A percentile compares a stretch with the other conserved stretches of the same genome.
phyloP scores from a whole-genome alignment of 805 yeast species.

The Saturnispora saitoi region DNA sequence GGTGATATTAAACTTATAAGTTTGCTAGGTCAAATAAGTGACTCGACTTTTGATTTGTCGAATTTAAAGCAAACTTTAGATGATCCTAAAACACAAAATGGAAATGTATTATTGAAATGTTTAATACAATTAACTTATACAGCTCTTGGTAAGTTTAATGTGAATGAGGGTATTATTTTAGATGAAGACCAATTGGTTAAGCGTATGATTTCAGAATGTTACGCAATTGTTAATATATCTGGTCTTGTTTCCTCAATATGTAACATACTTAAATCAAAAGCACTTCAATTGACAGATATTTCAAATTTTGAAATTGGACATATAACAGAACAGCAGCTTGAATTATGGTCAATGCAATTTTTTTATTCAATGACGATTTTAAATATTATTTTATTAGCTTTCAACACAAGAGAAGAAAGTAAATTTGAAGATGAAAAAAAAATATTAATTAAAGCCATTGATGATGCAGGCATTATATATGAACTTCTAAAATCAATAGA shows the following conservation, averaged over 20 bases:
- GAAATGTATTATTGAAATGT: background rate
- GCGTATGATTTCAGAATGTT: slow-evolving; percentile 20
- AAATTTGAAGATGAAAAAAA: slow-evolving; percentile 2
- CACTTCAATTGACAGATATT: slow-evolving; percentile 16
- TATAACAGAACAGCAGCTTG: slow-evolving; percentile 6
- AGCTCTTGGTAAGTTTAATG: slow-evolving; percentile 11
- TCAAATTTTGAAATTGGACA: slow-evolving; percentile 13
- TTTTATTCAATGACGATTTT: slow-evolving; percentile 25
- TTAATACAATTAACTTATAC: slow-evolving; percentile 8
- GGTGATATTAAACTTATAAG: slow-evolving; percentile 24
- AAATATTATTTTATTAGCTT: slow-evolving; percentile 16
- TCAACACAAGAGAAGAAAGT: slow-evolving; percentile 10
- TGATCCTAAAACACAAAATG: background rate
- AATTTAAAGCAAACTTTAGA: background rate
- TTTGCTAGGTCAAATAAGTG: slow-evolving; percentile 10
- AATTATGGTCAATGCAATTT: slow-evolving; percentile 22
- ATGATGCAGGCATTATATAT: slow-evolving; percentile 33
- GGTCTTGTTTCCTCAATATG: slow-evolving; percentile 12
- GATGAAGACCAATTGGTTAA: slow-evolving; percentile 13
- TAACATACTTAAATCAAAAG: slow-evolving; percentile 8
- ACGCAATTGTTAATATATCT: slow-evolving; percentile 15
- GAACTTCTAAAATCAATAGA: slow-evolving; percentile 45
- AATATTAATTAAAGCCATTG: slow-evolving; percentile 11
- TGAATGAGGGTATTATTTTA: slow-evolving; percentile 10
- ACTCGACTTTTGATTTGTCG: background rate